phyloP scores from a whole-genome alignment of 139 green algal genomes.

The Tetratostichococcus sp. region DNA sequence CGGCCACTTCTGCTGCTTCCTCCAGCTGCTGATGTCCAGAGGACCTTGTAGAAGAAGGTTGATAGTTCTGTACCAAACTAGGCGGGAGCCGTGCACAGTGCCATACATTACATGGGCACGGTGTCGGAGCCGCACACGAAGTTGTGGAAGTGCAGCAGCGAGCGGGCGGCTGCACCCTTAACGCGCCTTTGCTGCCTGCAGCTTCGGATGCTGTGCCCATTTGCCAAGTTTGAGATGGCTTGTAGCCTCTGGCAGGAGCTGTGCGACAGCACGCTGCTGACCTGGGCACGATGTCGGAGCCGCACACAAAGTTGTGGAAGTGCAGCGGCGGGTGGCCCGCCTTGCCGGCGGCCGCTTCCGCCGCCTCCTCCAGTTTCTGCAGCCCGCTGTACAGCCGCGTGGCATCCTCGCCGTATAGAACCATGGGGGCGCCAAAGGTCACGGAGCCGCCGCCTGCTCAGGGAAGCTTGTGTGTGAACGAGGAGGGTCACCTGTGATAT shows the following conservation, averaged over 20 bases:
- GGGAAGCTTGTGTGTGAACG: too few relatives aligned
- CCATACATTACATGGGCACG: not conserved
- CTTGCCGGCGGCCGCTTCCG: conserved; percentile 7
- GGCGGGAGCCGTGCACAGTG: too few relatives aligned
- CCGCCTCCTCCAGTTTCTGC: conserved; percentile 4
- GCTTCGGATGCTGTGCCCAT: too few relatives aligned
- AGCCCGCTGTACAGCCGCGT: conserved; percentile 5
- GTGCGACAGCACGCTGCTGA: too few relatives aligned
- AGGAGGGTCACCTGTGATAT: too few relatives aligned
- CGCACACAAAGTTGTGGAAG: conserved; percentile 23
- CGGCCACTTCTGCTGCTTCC: too few relatives aligned
- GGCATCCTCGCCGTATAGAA: conserved; percentile 11
- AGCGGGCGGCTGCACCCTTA: not conserved
- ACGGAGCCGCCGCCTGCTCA: conserved; percentile 22
- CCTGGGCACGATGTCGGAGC: conserved; percentile 1
- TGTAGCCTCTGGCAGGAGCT: too few relatives aligned
- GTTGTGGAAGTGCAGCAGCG: conserved; percentile 19
- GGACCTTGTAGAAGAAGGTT: too few relatives aligned
- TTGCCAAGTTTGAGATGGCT: too few relatives aligned
- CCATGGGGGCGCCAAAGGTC: conserved; percentile 27
- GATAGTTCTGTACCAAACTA: too few relatives aligned
- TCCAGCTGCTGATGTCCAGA: too few relatives aligned
- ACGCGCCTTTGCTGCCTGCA: too few relatives aligned
- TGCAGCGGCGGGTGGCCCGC: conserved; percentile 5
- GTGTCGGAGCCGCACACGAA: conserved; percentile 7